phyloP scores from a whole-genome alignment of 2,329 filamentous ascomycete genomes.

The Trichoderma simmonsii region DNA sequence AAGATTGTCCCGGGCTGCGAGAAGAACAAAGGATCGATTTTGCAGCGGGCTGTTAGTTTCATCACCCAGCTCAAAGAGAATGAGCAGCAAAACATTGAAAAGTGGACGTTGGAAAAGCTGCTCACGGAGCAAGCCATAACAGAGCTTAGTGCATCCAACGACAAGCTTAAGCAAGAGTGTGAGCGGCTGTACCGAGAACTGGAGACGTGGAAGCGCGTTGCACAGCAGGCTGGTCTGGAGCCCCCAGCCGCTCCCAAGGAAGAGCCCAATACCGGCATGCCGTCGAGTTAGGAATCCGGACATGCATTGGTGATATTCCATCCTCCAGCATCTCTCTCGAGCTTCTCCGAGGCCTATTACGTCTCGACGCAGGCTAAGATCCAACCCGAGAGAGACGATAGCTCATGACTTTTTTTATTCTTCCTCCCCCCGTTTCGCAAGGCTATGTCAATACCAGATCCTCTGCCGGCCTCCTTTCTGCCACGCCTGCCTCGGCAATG shows the following conservation, averaged over 20 bases:
- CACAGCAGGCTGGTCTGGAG: conserved; percentile 57
- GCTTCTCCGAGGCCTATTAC: not conserved
- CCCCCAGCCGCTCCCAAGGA: conserved; percentile 37
- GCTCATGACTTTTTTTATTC: not conserved
- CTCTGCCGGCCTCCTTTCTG: not conserved
- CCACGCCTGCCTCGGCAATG: not conserved
- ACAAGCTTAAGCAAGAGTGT: conserved; percentile 79
- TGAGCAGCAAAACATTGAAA: conserved; percentile 88
- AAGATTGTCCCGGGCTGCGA: conserved; percentile 98
- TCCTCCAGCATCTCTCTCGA: conserved; percentile 10
- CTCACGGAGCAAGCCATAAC: conserved; percentile 84
- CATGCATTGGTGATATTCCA: conserved; percentile 22
- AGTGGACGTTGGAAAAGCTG: conserved; percentile 89
- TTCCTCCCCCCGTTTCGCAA: not conserved
- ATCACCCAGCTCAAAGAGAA: conserved; percentile 94
- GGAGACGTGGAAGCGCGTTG: conserved; percentile 73
- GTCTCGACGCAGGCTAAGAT: conserved; percentile 1
- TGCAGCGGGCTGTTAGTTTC: conserved; percentile 89
- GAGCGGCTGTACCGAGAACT: conserved; percentile 74
- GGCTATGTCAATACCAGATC: not conserved
- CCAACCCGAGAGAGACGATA: not conserved
- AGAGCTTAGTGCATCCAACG: conserved; percentile 82
- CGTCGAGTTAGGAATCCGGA: conserved; percentile 29
- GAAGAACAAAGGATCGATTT: conserved; percentile 97
- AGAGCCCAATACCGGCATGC: conserved; percentile 28